A percentile compares a stretch with the other conserved stretches of the same genome.
Conservation (phyloP, 129 eudicot genomes). For the Oenanthe sinensis region DNA sequence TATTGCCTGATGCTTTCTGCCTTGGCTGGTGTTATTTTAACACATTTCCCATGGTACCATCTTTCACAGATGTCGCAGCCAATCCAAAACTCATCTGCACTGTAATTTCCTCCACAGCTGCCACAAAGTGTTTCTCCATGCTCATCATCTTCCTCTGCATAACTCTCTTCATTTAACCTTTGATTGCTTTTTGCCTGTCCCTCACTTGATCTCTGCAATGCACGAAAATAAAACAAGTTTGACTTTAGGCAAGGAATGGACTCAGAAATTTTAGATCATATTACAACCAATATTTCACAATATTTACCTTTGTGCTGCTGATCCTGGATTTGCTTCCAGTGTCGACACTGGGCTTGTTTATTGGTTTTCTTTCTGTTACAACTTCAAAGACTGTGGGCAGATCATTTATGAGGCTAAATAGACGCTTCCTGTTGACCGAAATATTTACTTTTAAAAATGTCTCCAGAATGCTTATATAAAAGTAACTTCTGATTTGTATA, state of each 20-base stretch:
- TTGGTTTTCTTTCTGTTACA: conserved; percentile 50
- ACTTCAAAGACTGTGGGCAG: conserved; percentile 67
- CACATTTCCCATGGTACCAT: conserved; percentile 79
- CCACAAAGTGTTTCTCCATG: conserved; percentile 76
- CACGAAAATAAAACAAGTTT: not conserved
- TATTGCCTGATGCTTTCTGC: conserved; percentile 66
- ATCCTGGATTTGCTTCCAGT: conserved; percentile 58
- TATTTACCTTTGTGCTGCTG: conserved; percentile 50
- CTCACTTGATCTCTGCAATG: conserved; percentile 46
- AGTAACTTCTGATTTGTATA: not conserved
- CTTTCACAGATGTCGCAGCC: conserved; percentile 75
- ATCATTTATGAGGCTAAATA: conserved; percentile 64
- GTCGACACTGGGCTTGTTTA: conserved; percentile 48
- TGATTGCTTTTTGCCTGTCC: conserved; percentile 41
- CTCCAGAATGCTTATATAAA: not conserved
- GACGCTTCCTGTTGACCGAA: conserved; percentile 47
- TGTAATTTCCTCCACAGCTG: conserved; percentile 68
- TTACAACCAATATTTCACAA: not conserved
- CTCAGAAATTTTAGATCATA: not conserved
- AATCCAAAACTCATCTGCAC: conserved; percentile 76
- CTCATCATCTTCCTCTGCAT: conserved; percentile 65
- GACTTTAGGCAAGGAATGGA: not conserved
- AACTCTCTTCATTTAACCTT: conserved; percentile 38
- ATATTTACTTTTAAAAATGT: not conserved
- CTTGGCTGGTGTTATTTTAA: conserved; percentile 61